Percentiles rank a stretch among this genome's conserved stretches.
Evolutionary conservation across 2,329 filamentous ascomycete species (phyloP).

Genomic region (Cytospora paraplurivora): DNA sequence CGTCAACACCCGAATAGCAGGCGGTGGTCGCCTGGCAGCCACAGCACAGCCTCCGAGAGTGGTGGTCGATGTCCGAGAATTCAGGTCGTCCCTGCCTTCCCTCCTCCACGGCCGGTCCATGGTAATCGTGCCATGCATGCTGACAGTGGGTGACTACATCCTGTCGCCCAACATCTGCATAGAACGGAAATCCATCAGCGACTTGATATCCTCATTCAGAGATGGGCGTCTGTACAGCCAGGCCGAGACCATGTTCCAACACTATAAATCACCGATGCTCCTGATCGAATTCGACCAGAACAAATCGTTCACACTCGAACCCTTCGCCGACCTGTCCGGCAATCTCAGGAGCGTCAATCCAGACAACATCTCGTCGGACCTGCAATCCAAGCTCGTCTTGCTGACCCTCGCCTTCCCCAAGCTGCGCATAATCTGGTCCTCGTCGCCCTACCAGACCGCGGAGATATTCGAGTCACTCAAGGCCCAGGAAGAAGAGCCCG

Average conservation of each 20-base stretch:
- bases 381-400: constrained; percentile 90
- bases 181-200: constrained; percentile 89
- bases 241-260: constrained; percentile 88
- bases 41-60: constrained; percentile 87
- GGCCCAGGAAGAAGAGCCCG: constrained; percentile 84
- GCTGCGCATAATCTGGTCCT: constrained; percentile 91
- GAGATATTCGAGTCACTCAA: constrained; percentile 96
- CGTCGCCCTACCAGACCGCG: constrained; percentile 90
- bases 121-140: constrained; percentile 87
- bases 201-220: constrained; percentile 88
- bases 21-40: constrained; percentile 80
- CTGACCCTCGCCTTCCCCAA: constrained; percentile 89
- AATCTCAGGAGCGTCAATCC: constrained; percentile 65
- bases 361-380: constrained; percentile 63
- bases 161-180: constrained; percentile 89
- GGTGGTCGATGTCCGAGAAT: constrained; percentile 94
- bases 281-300: constrained; percentile 98
- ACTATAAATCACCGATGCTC: constrained; percentile 88
- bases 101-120: constrained; percentile 88
- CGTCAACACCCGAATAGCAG: constrained; percentile 94
- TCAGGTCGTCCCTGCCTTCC: constrained; percentile 88
- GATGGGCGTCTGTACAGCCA: constrained; percentile 92
- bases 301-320: constrained; percentile 93
- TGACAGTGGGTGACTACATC: constrained; percentile 96
- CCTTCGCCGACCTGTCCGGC: constrained; percentile 68